Evolutionary conservation across 2,329 filamentous ascomycete genomes (phyloP).

Genomic region (Paecilomyces variotii): DNA sequence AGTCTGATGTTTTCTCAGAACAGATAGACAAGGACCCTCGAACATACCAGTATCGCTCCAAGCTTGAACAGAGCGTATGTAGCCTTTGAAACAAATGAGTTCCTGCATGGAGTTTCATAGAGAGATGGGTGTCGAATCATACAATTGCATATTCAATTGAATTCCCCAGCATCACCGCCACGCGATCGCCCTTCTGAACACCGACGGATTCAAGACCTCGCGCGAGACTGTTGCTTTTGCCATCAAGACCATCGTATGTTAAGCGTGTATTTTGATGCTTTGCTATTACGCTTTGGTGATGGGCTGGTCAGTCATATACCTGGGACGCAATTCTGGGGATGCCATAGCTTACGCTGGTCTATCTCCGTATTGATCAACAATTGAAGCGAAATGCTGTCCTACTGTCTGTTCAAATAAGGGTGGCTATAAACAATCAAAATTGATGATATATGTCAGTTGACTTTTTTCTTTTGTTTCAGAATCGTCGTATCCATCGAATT

Average conservation of each 20-base stretch:
- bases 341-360: constrained; percentile 42
- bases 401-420: constrained; percentile 41
- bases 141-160: constrained; percentile 73
- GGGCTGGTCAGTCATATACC: not conserved
- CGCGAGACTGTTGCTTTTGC: constrained; percentile 67
- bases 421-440: constrained; percentile 20
- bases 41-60: constrained; percentile 69
- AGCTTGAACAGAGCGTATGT: constrained; percentile 91
- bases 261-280: constrained; percentile 56
- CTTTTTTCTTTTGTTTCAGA: no score
- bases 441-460: not conserved
- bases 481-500: not conserved
- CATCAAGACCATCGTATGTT: constrained; percentile 69
- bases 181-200: constrained; percentile 72
- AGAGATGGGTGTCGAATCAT: constrained; percentile 14
- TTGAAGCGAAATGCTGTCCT: constrained; percentile 37
- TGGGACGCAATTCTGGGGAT: not conserved
- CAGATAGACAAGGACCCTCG: not conserved
- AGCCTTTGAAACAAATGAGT: constrained; percentile 22
- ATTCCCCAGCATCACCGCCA: constrained; percentile 83
- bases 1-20: constrained; percentile 1
- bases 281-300: constrained; percentile 44
- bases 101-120: not conserved
- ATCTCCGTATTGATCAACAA: constrained; percentile 38
- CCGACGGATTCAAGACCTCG: constrained; percentile 60